A percentile compares a stretch with the other conserved stretches of the same genome.
Evolutionary conservation across 306 rosid genomes (phyloP).

Genomic region (Clitoria ternatea): DNA sequence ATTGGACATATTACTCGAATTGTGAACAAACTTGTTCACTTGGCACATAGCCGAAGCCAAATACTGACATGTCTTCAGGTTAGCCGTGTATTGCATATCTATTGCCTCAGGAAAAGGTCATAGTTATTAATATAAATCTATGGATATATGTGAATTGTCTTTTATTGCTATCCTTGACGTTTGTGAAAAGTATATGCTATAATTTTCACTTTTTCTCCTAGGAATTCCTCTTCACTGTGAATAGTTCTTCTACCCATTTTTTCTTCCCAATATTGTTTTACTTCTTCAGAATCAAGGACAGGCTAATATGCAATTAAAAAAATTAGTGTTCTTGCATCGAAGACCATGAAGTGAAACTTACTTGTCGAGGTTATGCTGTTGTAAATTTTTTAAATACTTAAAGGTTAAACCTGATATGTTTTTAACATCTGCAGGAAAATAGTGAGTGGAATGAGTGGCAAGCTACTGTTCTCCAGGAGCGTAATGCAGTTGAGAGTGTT

Average conservation of each 20-base stretch:
- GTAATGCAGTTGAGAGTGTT: slow-evolving; percentile 88
- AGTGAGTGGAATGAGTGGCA: slow-evolving; percentile 93
- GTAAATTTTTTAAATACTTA: neutral
- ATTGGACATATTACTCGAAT: slow-evolving; percentile 81
- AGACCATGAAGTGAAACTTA: slow-evolving; percentile 14
- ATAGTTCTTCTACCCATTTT: neutral
- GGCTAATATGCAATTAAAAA: neutral
- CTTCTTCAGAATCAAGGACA: slow-evolving; percentile 1
- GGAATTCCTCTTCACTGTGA: neutral
- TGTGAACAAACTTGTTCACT: slow-evolving; percentile 73
- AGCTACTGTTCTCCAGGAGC: slow-evolving; percentile 72
- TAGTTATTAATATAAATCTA: neutral
- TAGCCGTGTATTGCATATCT: slow-evolving; percentile 14
- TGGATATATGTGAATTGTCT: neutral
- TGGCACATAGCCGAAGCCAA: slow-evolving; percentile 57
- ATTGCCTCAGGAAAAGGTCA: neutral
- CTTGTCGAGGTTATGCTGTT: neutral
- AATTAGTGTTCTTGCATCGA: neutral
- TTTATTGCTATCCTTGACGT: slow-evolving; percentile 7
- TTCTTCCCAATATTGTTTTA: neutral
- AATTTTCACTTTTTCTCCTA: neutral
- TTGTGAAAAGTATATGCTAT: neutral
- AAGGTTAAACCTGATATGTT: slow-evolving; percentile 16
- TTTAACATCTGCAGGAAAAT: slow-evolving; percentile 55
- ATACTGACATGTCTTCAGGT: slow-evolving; percentile 81